Evolutionary conservation across 2,329 filamentous ascomycete species (phyloP).

Genomic region (Sarocladium kiliense): DNA sequence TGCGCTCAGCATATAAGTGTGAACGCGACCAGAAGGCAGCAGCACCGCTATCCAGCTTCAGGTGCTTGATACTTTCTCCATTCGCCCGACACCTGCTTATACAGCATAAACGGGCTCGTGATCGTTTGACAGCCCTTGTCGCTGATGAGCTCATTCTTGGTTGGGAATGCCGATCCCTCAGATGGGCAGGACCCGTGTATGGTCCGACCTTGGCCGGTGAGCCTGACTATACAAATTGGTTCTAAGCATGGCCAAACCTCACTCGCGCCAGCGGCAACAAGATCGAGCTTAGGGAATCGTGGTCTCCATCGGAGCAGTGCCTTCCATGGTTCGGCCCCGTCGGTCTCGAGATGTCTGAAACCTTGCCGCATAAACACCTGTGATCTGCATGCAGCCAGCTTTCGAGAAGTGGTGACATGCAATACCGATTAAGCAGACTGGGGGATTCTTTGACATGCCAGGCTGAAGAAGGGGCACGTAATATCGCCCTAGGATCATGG

Average conservation of each 20-base stretch:
- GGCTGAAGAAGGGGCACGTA: not conserved
- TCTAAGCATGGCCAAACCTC: not conserved
- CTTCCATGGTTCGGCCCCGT: conserved; percentile 8
- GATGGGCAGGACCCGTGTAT: not conserved
- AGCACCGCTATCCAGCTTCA: too few species aligned
- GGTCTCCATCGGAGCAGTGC: not conserved
- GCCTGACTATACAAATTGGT: not conserved
- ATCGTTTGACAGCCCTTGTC: too few species aligned
- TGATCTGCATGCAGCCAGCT: conserved; percentile 6
- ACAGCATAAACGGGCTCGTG: too few species aligned
- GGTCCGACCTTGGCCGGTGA: not conserved
- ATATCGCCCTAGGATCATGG: not conserved
- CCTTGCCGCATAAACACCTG: conserved; percentile 3
- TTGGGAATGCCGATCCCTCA: not conserved
- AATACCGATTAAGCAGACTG: not conserved
- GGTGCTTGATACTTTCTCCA: too few species aligned
- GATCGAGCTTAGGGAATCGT: not conserved
- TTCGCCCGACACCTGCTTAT: too few species aligned
- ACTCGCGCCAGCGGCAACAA: not conserved
- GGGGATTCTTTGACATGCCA: not conserved
- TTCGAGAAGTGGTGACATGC: not conserved
- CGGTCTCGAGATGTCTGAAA: conserved; percentile 6
- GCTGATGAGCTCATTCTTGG: not conserved
- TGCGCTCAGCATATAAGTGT: not conserved
- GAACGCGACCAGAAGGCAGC: not conserved